Evolutionary conservation across 768 basidiomycete species (phyloP), one percentile per base, ranked within the genome.

Genomic region (Serendipita indica): DNA sequence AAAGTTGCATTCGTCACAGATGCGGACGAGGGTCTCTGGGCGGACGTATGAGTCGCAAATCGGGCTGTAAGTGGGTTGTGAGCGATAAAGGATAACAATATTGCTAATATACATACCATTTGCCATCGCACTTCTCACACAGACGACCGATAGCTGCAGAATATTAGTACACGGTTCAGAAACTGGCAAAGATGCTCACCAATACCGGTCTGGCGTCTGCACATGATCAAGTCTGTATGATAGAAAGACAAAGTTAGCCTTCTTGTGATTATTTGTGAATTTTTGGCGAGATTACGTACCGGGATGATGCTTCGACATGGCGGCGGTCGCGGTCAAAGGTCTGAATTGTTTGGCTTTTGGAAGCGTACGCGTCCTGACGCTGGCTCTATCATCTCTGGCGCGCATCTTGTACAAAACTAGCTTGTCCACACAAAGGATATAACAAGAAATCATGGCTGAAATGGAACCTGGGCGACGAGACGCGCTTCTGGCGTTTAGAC

Each of bases 1-100:
- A 73, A 98, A 99, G 71, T 98, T 98, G 72, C 96, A 99, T 74
- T 99, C 96, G 69, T 99, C 96, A 71, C 96, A 99, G 64, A 97
- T 97, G 62, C 94, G 82, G 60, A 98, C 96, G 63, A 98, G 79
- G 22, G 94, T 98, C 73, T 94, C 93, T 65, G 96, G 96, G 65
- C 96, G 82, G 62, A 99, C 96, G 73, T 98, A 98, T 59, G 94
- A 97, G 74, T 99, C 94, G 74, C 94, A 99, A 43, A 97, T 89
- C 6, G 94, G 94, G 70, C 94, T 99, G 59, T 3, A 6, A 57
- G 20, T 14, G 30, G 20, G 27, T 25, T 59, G 45, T 52, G n/a
- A 63, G 30, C 20, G 12, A 3, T 3, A 57, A 12, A 27, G 45
- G 30, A 16, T 25, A 12, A n/a, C 3, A 16, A 27, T n/a, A n/a